phyloP scores from a whole-genome alignment of 2,329 filamentous ascomycete genomes.

The Paradendryphiella salina region DNA sequence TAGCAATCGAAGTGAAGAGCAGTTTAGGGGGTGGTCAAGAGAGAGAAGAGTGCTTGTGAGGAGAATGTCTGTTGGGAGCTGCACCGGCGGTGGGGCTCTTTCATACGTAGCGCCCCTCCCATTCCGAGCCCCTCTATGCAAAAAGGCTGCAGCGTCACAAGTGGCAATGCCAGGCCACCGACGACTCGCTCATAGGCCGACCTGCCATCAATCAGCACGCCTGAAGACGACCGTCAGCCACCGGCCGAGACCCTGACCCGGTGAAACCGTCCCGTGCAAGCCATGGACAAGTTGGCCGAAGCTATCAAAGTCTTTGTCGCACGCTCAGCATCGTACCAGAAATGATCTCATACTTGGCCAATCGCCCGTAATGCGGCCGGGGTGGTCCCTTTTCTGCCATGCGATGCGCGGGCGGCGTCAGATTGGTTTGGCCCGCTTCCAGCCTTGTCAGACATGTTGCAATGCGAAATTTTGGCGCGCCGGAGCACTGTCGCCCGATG shows the following conservation, averaged over 20 bases:
- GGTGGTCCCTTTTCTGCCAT: neutral
- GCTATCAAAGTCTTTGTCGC: neutral
- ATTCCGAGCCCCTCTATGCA: conserved; percentile 29
- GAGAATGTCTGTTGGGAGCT: conserved; percentile 20
- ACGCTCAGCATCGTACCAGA: neutral
- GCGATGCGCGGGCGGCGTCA: neutral
- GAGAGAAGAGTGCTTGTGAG: conserved; percentile 25
- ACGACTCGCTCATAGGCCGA: neutral
- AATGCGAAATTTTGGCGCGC: conserved; percentile 10
- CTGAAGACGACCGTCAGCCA: neutral
- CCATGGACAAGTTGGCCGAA: conserved; percentile 1
- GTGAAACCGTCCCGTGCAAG: neutral
- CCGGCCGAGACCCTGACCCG: conserved; percentile 1
- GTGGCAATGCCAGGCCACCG: conserved; percentile 29
- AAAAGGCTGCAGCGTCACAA: conserved; percentile 41
- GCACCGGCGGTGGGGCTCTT: conserved; percentile 20
- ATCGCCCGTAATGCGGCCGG: neutral
- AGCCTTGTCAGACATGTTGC: neutral
- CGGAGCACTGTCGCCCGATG: conserved; percentile 26
- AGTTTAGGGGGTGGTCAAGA: conserved; percentile 5
- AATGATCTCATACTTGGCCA: conserved; percentile 3
- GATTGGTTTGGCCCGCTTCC: neutral
- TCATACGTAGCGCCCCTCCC: conserved; percentile 26
- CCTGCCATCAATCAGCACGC: conserved; percentile 1
- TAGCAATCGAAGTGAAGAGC: conserved; percentile 1